phyloP scores from a whole-genome alignment of 148 eudicot genomes.

The Persicaria maculosa region DNA sequence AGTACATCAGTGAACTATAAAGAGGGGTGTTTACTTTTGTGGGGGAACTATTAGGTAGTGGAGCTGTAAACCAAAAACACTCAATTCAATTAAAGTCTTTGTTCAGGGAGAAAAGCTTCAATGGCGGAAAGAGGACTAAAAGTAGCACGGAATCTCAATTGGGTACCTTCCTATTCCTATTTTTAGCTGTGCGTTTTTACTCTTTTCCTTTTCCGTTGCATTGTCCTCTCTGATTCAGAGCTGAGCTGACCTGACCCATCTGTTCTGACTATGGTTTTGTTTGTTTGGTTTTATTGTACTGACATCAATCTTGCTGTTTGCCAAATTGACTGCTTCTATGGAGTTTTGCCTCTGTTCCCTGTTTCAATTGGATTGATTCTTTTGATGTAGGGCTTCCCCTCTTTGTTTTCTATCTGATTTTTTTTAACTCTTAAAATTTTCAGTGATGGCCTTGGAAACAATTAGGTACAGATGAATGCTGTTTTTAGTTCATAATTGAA shows the following conservation, averaged over 20 bases:
- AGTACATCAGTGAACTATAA: background rate
- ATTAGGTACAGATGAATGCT: background rate
- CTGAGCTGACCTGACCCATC: conserved; percentile 3
- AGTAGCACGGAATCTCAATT: conserved; percentile 14
- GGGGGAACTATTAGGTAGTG: background rate
- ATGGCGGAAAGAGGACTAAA: conserved; percentile 14
- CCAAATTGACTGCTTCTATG: conserved; percentile 11
- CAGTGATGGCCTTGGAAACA: background rate
- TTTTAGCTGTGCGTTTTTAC: background rate
- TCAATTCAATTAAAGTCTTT: conserved; percentile 15
- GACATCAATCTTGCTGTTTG: conserved; percentile 7
- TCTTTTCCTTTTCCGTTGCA: background rate
- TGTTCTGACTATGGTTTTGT: background rate
- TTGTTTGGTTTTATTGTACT: background rate
- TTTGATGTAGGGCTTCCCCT: background rate
- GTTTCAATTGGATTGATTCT: conserved; percentile 8
- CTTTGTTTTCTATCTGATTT: background rate
- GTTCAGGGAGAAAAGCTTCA: conserved; percentile 9
- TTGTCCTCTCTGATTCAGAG: conserved; percentile 10
- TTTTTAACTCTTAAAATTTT: background rate
- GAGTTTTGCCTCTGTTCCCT: conserved; percentile 7
- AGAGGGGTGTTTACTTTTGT: background rate
- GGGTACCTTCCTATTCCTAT: conserved; percentile 12
- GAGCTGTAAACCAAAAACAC: conserved; percentile 8
- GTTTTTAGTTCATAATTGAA: conserved; percentile 9